A percentile compares a stretch with the other conserved stretches of the same genome.
phyloP scores from a whole-genome alignment of 805 yeast species.

The Candida silvicultrix region DNA sequence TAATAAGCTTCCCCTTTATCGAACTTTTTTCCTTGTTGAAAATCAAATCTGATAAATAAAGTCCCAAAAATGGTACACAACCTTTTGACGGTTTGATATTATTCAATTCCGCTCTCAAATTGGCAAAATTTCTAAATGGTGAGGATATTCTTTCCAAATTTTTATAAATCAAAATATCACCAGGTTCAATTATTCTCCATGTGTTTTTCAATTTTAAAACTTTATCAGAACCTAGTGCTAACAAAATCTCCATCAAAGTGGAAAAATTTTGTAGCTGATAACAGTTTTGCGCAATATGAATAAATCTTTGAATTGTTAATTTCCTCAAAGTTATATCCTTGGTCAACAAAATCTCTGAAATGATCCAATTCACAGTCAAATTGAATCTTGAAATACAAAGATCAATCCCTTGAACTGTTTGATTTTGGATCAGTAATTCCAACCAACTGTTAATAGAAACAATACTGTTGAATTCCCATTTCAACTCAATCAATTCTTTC shows the following conservation, averaged over 20 bases:
- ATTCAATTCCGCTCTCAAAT: conserved; percentile 57
- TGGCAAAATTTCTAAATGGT: conserved; percentile 66
- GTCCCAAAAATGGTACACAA: conserved; percentile 84
- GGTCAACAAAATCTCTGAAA: conserved; percentile 79
- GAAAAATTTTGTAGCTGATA: conserved; percentile 71
- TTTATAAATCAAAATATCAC: conserved; percentile 62
- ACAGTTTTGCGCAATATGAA: conserved; percentile 79
- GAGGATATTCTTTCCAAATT: conserved; percentile 66
- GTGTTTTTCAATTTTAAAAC: conserved; percentile 57
- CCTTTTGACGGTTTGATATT: conserved; percentile 62
- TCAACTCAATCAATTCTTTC: conserved; percentile 76
- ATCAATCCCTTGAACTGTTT: conserved; percentile 64
- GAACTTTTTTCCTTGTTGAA: conserved; percentile 45
- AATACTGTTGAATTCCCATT: conserved; percentile 58
- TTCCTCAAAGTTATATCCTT: conserved; percentile 51
- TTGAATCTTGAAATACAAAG: conserved; percentile 82
- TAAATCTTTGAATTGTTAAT: conserved; percentile 73
- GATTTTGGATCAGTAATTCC: conserved; percentile 56
- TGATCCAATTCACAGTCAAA: conserved; percentile 85
- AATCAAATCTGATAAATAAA: conserved; percentile 77
- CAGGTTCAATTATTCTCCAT: conserved; percentile 69
- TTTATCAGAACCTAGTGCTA: conserved; percentile 69
- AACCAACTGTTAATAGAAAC: conserved; percentile 81
- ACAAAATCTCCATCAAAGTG: conserved; percentile 78
- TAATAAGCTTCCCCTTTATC: conserved; percentile 36